These are phyloP conservation scores for Mikania micrantha DNA, from an alignment of 129 eudicot species.

Conservation along the genomic window DNA sequence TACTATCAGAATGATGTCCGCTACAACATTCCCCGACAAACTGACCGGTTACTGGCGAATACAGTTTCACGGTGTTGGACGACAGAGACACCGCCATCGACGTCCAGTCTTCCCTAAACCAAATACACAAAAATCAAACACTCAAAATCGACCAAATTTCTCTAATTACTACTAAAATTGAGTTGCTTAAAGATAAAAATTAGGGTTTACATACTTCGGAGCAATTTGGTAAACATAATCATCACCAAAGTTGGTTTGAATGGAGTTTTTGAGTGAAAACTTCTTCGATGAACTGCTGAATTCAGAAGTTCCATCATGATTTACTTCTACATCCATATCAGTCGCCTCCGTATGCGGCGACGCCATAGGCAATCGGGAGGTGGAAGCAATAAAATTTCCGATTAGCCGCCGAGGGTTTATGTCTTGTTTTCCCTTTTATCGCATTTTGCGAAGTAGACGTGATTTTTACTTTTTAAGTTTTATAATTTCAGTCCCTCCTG, in stretches of 20 bases:
- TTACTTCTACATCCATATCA: constrained; percentile 47
- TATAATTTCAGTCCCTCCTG: background rate
- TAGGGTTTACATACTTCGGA: constrained; percentile 40
- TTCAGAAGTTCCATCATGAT: constrained; percentile 8
- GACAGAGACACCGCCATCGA: constrained; percentile 94
- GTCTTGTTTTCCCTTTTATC: background rate
- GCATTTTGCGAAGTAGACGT: background rate
- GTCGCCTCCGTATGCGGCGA: constrained; percentile 33
- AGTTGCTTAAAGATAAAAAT: background rate
- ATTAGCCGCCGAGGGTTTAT: constrained; percentile 34
- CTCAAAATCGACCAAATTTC: background rate
- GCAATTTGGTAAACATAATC: constrained; percentile 87
- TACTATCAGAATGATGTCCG: constrained; percentile 52
- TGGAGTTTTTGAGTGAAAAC: constrained; percentile 59
- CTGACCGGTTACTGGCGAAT: constrained; percentile 76
- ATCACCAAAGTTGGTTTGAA: constrained; percentile 93
- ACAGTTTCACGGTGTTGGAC: constrained; percentile 65
- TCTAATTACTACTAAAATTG: background rate
- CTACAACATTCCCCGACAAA: constrained; percentile 59
- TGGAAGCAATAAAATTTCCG: background rate
- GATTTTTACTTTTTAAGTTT: background rate
- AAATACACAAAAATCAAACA: background rate
- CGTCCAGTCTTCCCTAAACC: constrained; percentile 73
- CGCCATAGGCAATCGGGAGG: constrained; percentile 10
- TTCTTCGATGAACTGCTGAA: constrained; percentile 29